Conservation (phyloP, 164 flowering plant species). For the Vitis riparia region DNA sequence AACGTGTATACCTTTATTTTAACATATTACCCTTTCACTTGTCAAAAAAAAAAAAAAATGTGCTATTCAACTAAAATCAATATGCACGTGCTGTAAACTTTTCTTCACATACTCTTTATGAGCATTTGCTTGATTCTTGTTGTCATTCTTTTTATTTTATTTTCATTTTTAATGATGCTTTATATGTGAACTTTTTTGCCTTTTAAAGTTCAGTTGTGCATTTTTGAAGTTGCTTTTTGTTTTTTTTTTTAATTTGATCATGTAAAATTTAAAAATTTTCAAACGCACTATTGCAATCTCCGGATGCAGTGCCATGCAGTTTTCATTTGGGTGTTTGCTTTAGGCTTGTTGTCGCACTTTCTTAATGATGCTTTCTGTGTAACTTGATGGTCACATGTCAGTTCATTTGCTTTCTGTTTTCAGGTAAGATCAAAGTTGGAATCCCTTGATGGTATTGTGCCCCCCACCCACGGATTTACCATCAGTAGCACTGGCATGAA, state of each 20-base stretch:
- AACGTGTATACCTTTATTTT: too few relatives aligned
- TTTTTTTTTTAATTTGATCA: not conserved
- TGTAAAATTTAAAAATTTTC: not conserved
- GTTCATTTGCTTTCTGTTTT: slow-evolving; percentile 11
- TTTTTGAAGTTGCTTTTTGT: not conserved
- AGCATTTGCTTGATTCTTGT: too few relatives aligned
- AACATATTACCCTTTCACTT: too few relatives aligned
- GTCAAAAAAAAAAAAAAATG: too few relatives aligned
- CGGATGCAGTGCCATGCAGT: not conserved
- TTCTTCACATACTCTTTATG: too few relatives aligned
- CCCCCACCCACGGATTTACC: slow-evolving; percentile 84
- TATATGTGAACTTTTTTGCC: not conserved
- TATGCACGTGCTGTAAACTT: too few relatives aligned
- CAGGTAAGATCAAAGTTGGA: slow-evolving; percentile 87
- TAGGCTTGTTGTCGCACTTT: not conserved
- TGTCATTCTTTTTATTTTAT: not conserved
- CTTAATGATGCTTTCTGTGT: too few relatives aligned
- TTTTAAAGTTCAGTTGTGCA: not conserved
- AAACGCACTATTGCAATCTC: not conserved
- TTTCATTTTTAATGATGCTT: not conserved
- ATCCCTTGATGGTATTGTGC: slow-evolving; percentile 91
- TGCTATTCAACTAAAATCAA: too few relatives aligned
- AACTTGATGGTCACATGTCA: not conserved
- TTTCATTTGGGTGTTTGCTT: not conserved
- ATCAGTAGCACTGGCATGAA: slow-evolving; percentile 81